These are phyloP conservation scores for Falciphora oryzae DNA, from an alignment of 2,329 filamentous ascomycete genomes.

Conservation along the genomic window DNA sequence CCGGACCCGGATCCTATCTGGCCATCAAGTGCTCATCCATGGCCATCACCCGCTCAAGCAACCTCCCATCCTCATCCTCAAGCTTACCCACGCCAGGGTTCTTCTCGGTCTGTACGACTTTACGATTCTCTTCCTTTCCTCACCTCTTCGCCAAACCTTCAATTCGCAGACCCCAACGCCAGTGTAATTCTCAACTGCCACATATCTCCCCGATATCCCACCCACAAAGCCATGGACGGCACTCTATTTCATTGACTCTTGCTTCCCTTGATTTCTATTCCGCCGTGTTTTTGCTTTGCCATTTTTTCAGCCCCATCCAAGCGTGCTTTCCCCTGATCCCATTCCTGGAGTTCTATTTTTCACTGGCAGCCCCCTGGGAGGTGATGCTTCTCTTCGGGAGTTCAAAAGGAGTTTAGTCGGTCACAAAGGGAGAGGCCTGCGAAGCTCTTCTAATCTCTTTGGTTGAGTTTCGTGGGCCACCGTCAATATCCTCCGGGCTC, in stretches of 20 bases:
- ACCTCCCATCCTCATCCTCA: background rate
- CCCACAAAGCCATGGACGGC: conserved; percentile 2
- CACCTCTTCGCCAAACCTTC: background rate
- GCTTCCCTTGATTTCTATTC: background rate
- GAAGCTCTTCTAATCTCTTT: background rate
- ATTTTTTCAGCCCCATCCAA: background rate
- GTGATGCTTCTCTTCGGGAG: background rate
- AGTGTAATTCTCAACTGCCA: conserved; percentile 1
- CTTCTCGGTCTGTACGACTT: conserved; percentile 7
- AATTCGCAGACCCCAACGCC: background rate
- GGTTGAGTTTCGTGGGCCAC: background rate
- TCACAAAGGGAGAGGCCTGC: background rate
- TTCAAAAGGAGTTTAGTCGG: background rate
- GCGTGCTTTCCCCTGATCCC: too few relatives aligned
- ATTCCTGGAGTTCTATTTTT: too few relatives aligned
- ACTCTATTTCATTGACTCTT: background rate
- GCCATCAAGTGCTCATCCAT: background rate
- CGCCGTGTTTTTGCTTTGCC: background rate
- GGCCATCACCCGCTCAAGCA: background rate
- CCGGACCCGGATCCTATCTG: background rate
- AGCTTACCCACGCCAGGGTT: background rate
- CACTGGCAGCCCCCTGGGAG: background rate
- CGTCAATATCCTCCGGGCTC: background rate
- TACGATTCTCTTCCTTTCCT: conserved; percentile 6
- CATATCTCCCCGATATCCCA: background rate